Conservation (phyloP, 352 stramenopile genomes). For the Pythium periplocum region DNA sequence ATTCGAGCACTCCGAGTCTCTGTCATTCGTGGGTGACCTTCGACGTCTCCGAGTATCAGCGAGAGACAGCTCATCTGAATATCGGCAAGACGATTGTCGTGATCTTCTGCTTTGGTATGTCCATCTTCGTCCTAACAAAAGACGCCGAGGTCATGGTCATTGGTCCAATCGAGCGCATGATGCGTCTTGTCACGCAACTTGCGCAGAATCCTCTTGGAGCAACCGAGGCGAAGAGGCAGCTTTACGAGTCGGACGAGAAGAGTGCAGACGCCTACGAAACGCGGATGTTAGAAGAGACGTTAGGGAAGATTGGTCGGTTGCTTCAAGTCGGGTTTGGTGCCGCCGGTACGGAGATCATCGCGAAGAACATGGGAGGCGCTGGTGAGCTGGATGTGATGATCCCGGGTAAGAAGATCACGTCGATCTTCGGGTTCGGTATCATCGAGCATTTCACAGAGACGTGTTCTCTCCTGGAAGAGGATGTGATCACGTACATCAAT, state of each 20-base stretch:
- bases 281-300: slow-evolving; percentile 93
- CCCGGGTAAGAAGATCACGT: slow-evolving; percentile 95
- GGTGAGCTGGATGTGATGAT: slow-evolving; percentile 96
- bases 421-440: slow-evolving; percentile 95
- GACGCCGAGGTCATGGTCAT: slow-evolving; percentile 95
- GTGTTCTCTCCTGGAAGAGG: slow-evolving; percentile 89
- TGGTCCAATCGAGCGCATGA: slow-evolving; percentile 95
- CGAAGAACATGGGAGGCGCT: slow-evolving; percentile 93
- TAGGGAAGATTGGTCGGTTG: slow-evolving; percentile 92
- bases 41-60: slow-evolving; percentile 52
- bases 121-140: slow-evolving; percentile 90
- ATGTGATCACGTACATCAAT: slow-evolving; percentile 98
- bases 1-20: slow-evolving; percentile 22
- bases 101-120: slow-evolving; percentile 88
- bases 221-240: slow-evolving; percentile 58
- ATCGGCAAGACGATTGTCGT: slow-evolving; percentile 87
- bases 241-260: slow-evolving; percentile 72
- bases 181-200: slow-evolving; percentile 74
- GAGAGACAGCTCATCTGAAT: slow-evolving; percentile 44
- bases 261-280: slow-evolving; percentile 92
- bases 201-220: slow-evolving; percentile 64
- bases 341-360: slow-evolving; percentile 97
- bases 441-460: slow-evolving; percentile 96
- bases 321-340: slow-evolving; percentile 96
- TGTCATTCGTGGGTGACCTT: slow-evolving; percentile 76